phyloP scores from a whole-genome alignment of 1,139 yeast species.

The Suhomyces bribrorum region DNA sequence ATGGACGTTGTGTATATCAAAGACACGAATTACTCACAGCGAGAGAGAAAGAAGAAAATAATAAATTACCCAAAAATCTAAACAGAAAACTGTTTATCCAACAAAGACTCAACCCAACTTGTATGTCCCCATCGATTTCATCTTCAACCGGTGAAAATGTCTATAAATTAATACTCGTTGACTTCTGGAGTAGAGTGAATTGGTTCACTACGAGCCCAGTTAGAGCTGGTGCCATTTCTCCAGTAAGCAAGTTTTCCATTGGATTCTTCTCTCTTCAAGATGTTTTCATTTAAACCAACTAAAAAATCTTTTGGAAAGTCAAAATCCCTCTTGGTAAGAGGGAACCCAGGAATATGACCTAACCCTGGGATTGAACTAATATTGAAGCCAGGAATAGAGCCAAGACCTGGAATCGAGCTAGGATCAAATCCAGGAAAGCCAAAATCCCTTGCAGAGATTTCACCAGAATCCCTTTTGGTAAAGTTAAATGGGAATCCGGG shows the following conservation, averaged over 20 bases:
- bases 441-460: not conserved
- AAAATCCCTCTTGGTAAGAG: not conserved
- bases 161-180: conserved; percentile 1
- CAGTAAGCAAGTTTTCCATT: not conserved
- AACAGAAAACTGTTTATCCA: not conserved
- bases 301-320: not conserved
- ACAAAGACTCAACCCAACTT: not conserved
- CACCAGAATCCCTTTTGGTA: not conserved
- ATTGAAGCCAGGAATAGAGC: too few relatives aligned
- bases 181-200: not conserved
- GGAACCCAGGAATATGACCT: too few relatives aligned
- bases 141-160: not conserved
- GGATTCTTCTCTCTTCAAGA: not conserved
- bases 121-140: not conserved
- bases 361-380: too few relatives aligned
- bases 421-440: too few relatives aligned
- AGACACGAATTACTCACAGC: not conserved
- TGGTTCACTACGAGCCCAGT: conserved; percentile 1
- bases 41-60: not conserved
- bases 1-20: not conserved
- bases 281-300: not conserved
- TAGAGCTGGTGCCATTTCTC: not conserved
- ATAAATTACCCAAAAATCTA: not conserved
- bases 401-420: too few relatives aligned
- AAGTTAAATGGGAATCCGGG: too few relatives aligned